Base-by-base conservation (phyloP, 2,329 filamentous ascomycete species). In the Trichoderma koningii region DNA sequence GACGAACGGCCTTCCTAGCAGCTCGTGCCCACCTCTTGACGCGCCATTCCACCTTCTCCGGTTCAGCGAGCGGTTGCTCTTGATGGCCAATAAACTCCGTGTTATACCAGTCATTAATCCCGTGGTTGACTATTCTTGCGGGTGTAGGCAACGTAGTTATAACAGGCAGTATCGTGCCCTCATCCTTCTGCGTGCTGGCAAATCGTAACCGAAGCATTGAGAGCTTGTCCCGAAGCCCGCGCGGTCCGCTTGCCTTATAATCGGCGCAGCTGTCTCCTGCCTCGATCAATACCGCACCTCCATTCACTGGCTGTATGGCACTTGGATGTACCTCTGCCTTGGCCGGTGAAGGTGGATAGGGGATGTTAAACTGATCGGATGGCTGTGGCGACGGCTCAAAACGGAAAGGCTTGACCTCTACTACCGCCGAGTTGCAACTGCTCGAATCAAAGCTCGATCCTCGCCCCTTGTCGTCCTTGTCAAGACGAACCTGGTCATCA, bases 301-400 rank as follows among this genome's bases (percentile, higher is more conserved):
- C 60, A 7, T 55, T 65, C 15, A 67, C 67, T 21, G 68, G 67
- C 19, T 61, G 55, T 45, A 62, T 66, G 26, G 66, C 65, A 14
- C 57, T 51, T 19, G 65, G 63, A 9, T 56, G 65, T 53, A 47
- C 67, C 47, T 69, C 65, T 5, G 50, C 66, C 53, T 63, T 55
- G 5, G 63, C 64, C 12, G 67, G 64, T 2, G 73, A 71, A 3
- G 70, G 69, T 7, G 75, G 75, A 63, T 75, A 76, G 14, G 71
- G 64, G 60, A 78, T 74, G 50, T 76, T 75, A 61, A 77, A 77
- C 47, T 75, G 76, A 28, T 77, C 74, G 14, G 75, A 76, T 23
- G 69, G 55, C 44, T 69, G 69, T 7, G 68, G 66, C 1, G 70
- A 72, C 42, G 57, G 64, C 17, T 69, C 63, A n/a, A 38, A 47